Base-by-base conservation (phyloP, 2,329 filamentous ascomycete genomes). In the Hypoxylon sp. region DNA sequence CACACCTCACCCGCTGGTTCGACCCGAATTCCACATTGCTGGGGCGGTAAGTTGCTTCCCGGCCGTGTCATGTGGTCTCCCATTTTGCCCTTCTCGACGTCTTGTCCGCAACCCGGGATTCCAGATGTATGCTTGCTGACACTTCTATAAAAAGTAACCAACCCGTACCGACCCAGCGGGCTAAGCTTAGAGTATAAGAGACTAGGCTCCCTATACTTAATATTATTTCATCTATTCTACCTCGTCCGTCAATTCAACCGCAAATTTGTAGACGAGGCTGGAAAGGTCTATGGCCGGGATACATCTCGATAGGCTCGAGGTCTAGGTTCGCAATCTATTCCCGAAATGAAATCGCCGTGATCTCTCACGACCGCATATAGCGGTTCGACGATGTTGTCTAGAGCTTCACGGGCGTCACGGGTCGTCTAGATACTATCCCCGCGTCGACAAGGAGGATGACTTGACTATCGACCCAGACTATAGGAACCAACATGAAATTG, bases 211-310 rank as follows among this genome's bases (percentile, higher is more conserved):
- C 74, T 59, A 64, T 67, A 65, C 59, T 76, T 76, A 81, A 80
- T 80, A 76, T 80, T 70, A 71, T 64, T 75, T 79, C 77, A 81
- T 81, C 76, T 80, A 80, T 76, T 71, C 74, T 67, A 47, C 69
- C 74, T 76, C 59, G 69, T 60, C 62, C 57, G 50, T 43, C 52
- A 68, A 73, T 80, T 81, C 78, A 80, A 69, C 77, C 79, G 79
- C 70, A 78, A 79, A 79, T 79, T 79, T 74, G 71, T 52, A 62
- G 63, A 62, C 37, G 62, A 70, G 72, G 70, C 71, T 70, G 69
- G 71, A 73, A 73, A 65, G 70, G 62, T 60, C 67, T 49, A 65
- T 62, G 53, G 57, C 68, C 63, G 54, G 68, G 64, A 61, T 67
- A n/a, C 44, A 44, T 28, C 51, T 59, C 56, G 24, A 60, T 52